phyloP scores from a whole-genome alignment of 805 yeast species.

The Saturnispora ahearnii region DNA sequence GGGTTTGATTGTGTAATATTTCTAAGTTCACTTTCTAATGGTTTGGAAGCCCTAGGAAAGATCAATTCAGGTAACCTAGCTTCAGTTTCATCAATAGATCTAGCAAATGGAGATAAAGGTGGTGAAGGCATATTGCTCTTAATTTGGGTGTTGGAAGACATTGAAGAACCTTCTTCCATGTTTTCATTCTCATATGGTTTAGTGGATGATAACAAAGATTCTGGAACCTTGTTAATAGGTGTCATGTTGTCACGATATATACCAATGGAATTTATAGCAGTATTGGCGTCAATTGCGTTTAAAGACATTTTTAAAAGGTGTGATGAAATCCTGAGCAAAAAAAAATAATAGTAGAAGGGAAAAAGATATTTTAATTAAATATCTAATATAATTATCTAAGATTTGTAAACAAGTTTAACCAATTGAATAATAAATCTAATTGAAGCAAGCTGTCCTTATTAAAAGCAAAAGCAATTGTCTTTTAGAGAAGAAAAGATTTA shows the following conservation, averaged over 20 bases:
- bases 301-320: not conserved
- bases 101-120: conserved; percentile 30
- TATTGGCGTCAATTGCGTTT: not conserved
- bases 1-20: conserved; percentile 1
- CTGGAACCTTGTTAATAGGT: conserved; percentile 1
- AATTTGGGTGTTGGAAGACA: not conserved
- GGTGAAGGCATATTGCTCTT: conserved; percentile 27
- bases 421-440: too few species aligned
- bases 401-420: too few species aligned
- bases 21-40: conserved; percentile 12
- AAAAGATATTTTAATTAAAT: not conserved
- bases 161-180: not conserved
- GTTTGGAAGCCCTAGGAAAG: conserved; percentile 20
- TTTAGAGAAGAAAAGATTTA: not conserved
- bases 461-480: not conserved
- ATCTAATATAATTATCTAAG: too few species aligned
- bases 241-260: not conserved
- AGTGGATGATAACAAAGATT: not conserved
- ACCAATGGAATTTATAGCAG: not conserved
- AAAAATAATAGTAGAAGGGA: not conserved
- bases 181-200: not conserved
- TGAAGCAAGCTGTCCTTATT: not conserved
- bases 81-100: conserved; percentile 21
- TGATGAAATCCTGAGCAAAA: not conserved
- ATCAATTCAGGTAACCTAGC: conserved; percentile 23